Base-by-base conservation (phyloP, 1,284 basidiomycete species). In the Trichosporon sp. region DNA sequence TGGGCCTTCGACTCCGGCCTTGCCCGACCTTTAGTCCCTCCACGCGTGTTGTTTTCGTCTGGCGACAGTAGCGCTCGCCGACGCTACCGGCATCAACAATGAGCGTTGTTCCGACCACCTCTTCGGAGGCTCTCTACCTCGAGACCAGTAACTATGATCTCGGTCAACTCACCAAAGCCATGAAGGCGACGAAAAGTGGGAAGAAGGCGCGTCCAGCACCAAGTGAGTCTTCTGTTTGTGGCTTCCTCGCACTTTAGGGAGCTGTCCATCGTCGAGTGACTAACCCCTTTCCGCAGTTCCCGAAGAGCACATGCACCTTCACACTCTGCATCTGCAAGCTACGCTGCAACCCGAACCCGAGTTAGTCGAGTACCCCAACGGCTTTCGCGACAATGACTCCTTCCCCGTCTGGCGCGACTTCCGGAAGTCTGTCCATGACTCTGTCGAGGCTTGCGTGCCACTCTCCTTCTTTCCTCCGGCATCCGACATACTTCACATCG, bases 261-360 rank as follows among this genome's bases (percentile, higher is more conserved):
- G n/a, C 7, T 16, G 8, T 43, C 48, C 10, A 40, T n/a, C 1
- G 19, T 21, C 43, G 59, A 37, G 66, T 21, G 26, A 56, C 26
- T 21, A 16, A 38, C 54, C n/a, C 7, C 21, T 40, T 54, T 54
- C n/a, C 16, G 19, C 54, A 70, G 48, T 40, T 21, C 26, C 43
- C 59, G 19, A 65, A 1, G 32, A 63, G 14, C 73, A 72, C 40
- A 73, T 77, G 63, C 81, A 81, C 71, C 68, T 80, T 2, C 79
- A 81, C 69, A 79, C 81, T 2, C 70, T 78, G 68, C 77, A 77
- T 0, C 65, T 81, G 16, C 77, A 81, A 12, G 68, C 73, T 11
- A 66, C 71, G 0, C 67, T 81, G 10, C 10, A 59, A 10, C 68
- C 76, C 4, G 75, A 76, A 0, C 31, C 26, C 1, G 59, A 65